Evolutionary conservation across 352 stramenopile species (phyloP).

Genomic region (Thraustotheca clavata): DNA sequence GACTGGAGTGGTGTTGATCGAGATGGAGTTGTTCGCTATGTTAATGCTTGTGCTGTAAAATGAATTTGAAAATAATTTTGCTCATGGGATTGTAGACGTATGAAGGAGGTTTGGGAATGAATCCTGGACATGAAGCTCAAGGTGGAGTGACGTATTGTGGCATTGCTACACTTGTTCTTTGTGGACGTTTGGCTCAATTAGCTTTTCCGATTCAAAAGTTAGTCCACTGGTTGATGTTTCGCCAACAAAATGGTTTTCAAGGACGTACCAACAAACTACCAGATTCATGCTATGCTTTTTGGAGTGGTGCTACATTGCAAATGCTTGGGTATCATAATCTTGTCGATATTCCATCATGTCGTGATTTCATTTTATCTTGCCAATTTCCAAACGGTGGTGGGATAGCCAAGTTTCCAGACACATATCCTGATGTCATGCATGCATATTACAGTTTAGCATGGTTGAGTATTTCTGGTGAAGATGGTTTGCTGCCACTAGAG

Average conservation of each 20-base stretch:
- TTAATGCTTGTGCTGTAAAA: slow-evolving; percentile 76
- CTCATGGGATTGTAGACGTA: slow-evolving; percentile 41
- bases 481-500: slow-evolving; percentile 21
- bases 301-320: slow-evolving; percentile 83
- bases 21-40: slow-evolving; percentile 54
- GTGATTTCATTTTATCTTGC: slow-evolving; percentile 74
- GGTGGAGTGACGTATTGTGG: slow-evolving; percentile 66
- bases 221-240: slow-evolving; percentile 75
- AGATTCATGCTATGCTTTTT: slow-evolving; percentile 90
- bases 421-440: slow-evolving; percentile 84
- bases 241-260: slow-evolving; percentile 80
- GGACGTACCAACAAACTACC: slow-evolving; percentile 86
- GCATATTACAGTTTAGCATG: slow-evolving; percentile 87
- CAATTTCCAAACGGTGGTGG: slow-evolving; percentile 72
- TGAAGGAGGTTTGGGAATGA: slow-evolving; percentile 74
- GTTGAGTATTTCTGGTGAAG: slow-evolving; percentile 69
- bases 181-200: slow-evolving; percentile 56
- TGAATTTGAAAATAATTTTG: slow-evolving; percentile 16
- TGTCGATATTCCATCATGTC: slow-evolving; percentile 60
- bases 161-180: slow-evolving; percentile 61
- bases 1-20: slow-evolving; percentile 76
- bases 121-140: slow-evolving; percentile 52
- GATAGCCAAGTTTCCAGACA: slow-evolving; percentile 24
- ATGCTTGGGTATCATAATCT: slow-evolving; percentile 68
- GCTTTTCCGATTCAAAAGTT: slow-evolving; percentile 54